A percentile compares a stretch with the other conserved stretches of the same genome.
These are phyloP conservation scores for Pecoramyces ruminantium DNA, from an alignment of 192 early-diverging fungal species.

Conservation along the genomic window DNA sequence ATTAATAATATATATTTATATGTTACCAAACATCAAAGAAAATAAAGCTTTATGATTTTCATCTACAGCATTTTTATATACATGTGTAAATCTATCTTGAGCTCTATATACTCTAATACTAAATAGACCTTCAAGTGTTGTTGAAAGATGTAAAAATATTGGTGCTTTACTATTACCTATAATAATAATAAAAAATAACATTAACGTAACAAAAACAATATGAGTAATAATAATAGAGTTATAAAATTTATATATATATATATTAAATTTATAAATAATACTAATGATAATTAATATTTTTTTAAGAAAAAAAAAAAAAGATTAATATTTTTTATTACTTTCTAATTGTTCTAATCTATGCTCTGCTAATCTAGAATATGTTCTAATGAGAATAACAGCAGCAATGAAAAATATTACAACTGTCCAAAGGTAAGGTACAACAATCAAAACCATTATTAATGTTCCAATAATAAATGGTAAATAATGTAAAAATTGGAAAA, in stretches of 20 bases:
- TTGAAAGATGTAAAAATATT: slow-evolving; percentile 54
- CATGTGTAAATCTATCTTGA: slow-evolving; percentile 30
- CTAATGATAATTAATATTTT: too few relatives aligned
- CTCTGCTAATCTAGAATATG: neutral
- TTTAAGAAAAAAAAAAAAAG: too few relatives aligned
- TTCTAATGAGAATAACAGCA: neutral
- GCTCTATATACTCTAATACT: slow-evolving; percentile 48
- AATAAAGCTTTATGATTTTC: neutral
- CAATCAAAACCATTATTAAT: slow-evolving; percentile 32
- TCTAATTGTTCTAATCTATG: neutral
- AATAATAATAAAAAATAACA: too few relatives aligned
- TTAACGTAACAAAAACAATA: too few relatives aligned
- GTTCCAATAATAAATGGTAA: slow-evolving; percentile 29
- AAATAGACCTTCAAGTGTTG: slow-evolving; percentile 52
- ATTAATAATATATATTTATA: too few relatives aligned
- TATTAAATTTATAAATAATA: too few relatives aligned
- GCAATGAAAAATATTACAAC: slow-evolving; percentile 22
- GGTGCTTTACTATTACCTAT: slow-evolving; percentile 41
- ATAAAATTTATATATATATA: too few relatives aligned
- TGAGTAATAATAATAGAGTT: too few relatives aligned
- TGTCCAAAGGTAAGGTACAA: slow-evolving; percentile 43
- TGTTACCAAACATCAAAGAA: neutral
- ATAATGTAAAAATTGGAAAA: slow-evolving; percentile 30
- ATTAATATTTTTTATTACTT: neutral
- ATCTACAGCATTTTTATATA: slow-evolving; percentile 25